phyloP scores from a whole-genome alignment of 2,329 filamentous ascomycete species.

The Colletotrichum tabaci region DNA sequence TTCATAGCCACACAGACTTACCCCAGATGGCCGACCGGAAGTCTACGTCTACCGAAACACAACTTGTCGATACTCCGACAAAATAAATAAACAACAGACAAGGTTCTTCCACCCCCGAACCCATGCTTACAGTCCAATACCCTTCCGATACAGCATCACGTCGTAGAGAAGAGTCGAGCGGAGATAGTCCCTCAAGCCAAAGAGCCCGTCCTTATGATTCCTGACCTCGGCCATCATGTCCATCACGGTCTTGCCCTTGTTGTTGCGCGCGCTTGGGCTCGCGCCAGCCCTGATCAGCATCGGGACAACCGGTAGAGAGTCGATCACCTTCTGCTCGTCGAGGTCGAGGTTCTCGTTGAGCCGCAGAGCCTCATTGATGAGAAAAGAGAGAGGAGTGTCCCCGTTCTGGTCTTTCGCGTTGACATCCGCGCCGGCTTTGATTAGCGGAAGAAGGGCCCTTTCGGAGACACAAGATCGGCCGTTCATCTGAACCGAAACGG shows the following conservation, averaged over 20 bases:
- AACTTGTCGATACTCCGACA: no score
- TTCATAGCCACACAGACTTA: no score
- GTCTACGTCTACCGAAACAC: no score
- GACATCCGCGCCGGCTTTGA: background rate
- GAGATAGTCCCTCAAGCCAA: background rate
- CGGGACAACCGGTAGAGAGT: background rate
- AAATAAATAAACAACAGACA: background rate
- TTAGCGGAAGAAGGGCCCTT: background rate
- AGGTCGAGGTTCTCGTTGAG: background rate
- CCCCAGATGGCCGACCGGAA: no score
- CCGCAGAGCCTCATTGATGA: background rate
- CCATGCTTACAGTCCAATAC: background rate
- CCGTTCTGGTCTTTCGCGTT: background rate
- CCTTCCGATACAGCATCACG: background rate
- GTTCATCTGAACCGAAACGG: background rate
- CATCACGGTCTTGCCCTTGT: background rate
- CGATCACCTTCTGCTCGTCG: background rate
- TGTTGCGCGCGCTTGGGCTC: background rate
- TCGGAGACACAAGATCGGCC: background rate
- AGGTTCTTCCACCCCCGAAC: no score
- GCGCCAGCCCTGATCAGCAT: background rate
- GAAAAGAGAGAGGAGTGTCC: background rate
- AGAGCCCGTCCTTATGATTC: no score
- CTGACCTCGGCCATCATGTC: background rate
- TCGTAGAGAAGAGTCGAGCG: background rate